These are phyloP conservation scores for Raddia distichophylla DNA, from an alignment of 176 grass and related monocot genomes.

Conservation along the genomic window DNA sequence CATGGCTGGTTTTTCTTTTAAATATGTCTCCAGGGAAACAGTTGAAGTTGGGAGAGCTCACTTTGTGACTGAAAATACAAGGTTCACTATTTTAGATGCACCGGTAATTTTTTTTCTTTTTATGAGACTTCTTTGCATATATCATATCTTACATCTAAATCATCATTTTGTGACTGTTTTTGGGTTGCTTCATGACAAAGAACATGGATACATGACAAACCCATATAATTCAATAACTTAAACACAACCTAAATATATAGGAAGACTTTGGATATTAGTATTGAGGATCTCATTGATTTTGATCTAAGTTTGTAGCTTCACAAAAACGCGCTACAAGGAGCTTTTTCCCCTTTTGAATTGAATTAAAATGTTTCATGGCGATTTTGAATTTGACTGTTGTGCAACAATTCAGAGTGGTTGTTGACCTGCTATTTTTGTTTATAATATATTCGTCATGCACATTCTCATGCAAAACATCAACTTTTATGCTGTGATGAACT, in stretches of 20 bases:
- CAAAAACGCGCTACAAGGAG: not conserved
- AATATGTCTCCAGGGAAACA: conserved; percentile 62
- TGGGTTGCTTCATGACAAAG: conserved; percentile 1
- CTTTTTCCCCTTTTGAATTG: not conserved
- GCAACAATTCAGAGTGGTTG: not conserved
- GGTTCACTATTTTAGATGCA: conserved; percentile 91
- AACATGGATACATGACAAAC: not conserved
- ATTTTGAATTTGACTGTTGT: not conserved
- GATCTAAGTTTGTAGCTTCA: not conserved
- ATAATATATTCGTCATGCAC: not conserved
- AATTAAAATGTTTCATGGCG: not conserved
- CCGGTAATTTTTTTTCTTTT: conserved; percentile 53
- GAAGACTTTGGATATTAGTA: not conserved
- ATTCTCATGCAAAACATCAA: not conserved
- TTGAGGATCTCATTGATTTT: not conserved
- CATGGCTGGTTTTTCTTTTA: conserved; percentile 18
- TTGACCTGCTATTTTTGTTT: not conserved
- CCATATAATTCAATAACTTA: not conserved
- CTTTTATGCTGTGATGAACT: not conserved
- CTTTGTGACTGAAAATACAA: conserved; percentile 86
- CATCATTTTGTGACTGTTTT: not conserved
- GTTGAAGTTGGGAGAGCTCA: conserved; percentile 93
- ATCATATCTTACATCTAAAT: not conserved
- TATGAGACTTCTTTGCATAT: not conserved
- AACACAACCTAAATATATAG: not conserved